A percentile compares a stretch with the other conserved stretches of the same genome.
phyloP scores from a whole-genome alignment of 495 filamentous ascomycete genomes.

The Penicillium paradoxum region DNA sequence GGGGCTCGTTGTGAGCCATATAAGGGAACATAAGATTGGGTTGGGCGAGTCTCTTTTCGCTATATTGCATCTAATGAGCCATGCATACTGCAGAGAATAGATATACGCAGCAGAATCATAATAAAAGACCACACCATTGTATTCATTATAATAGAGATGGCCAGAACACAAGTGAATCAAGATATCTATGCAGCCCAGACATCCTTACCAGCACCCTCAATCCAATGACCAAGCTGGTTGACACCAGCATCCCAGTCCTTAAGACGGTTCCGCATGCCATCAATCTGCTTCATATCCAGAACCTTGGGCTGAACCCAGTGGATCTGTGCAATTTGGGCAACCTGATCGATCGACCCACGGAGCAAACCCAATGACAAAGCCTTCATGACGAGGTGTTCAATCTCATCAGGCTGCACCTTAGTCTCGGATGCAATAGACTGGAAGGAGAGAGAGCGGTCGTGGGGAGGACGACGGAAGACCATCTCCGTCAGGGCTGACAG shows the following conservation, averaged over 20 bases:
- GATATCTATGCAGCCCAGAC: conserved; percentile 73
- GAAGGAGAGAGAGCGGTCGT: conserved; percentile 92
- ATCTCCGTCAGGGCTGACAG: conserved; percentile 92
- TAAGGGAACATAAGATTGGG: no score
- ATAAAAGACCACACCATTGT: conserved; percentile 19
- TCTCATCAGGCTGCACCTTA: conserved; percentile 82
- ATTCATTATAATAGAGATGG: conserved; percentile 25
- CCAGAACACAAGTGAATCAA: conserved; percentile 7
- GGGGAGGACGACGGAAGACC: conserved; percentile 91
- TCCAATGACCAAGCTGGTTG: conserved; percentile 91
- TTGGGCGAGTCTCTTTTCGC: no score
- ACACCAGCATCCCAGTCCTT: conserved; percentile 95
- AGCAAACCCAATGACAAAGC: conserved; percentile 88
- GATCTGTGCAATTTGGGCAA: conserved; percentile 87
- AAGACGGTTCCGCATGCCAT: conserved; percentile 81
- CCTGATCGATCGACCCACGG: conserved; percentile 92
- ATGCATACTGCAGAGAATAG: background rate
- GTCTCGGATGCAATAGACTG: conserved; percentile 82
- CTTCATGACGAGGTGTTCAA: conserved; percentile 98
- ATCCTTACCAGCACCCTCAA: conserved; percentile 82
- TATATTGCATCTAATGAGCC: no score
- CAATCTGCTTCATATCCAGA: conserved; percentile 91
- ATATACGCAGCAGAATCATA: conserved; percentile 4
- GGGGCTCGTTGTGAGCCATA: no score
- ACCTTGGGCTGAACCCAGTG: conserved; percentile 99